Conservation (phyloP, 179 eudicot genomes). For the Beta macrorhiza region DNA sequence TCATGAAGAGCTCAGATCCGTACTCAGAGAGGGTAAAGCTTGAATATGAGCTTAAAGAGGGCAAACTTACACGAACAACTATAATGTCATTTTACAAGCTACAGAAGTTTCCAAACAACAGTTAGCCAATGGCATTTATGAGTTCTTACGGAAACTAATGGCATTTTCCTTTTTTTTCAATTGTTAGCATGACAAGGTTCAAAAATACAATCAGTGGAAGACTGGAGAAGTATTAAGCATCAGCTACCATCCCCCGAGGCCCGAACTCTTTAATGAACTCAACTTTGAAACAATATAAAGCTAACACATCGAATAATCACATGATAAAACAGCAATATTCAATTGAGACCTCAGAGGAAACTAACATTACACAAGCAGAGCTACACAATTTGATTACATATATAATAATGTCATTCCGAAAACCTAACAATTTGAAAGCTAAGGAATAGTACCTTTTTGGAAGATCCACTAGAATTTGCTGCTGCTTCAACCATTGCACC, state of each 20-base stretch:
- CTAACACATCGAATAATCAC: neutral
- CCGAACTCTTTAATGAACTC: neutral
- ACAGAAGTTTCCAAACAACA: neutral
- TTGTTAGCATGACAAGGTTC: neutral
- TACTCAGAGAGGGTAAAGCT: neutral
- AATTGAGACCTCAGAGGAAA: neutral
- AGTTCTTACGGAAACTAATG: neutral
- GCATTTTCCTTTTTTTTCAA: neutral
- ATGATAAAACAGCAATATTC: neutral
- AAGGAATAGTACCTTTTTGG: conserved; percentile 46
- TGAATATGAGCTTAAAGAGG: neutral
- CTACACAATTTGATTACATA: neutral
- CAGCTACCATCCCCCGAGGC: neutral
- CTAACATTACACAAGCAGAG: neutral
- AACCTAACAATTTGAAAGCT: neutral
- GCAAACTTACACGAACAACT: neutral
- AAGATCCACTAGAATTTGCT: conserved; percentile 45
- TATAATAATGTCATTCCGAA: neutral
- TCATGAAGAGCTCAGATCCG: neutral
- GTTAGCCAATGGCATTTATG: neutral
- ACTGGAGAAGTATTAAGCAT: too few relatives aligned
- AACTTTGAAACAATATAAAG: neutral
- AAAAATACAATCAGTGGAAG: neutral
- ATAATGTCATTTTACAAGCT: neutral
- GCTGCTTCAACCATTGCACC: conserved; percentile 42